Base-by-base conservation (phyloP, 495 filamentous ascomycete species). In the Penicillium odoratum region DNA sequence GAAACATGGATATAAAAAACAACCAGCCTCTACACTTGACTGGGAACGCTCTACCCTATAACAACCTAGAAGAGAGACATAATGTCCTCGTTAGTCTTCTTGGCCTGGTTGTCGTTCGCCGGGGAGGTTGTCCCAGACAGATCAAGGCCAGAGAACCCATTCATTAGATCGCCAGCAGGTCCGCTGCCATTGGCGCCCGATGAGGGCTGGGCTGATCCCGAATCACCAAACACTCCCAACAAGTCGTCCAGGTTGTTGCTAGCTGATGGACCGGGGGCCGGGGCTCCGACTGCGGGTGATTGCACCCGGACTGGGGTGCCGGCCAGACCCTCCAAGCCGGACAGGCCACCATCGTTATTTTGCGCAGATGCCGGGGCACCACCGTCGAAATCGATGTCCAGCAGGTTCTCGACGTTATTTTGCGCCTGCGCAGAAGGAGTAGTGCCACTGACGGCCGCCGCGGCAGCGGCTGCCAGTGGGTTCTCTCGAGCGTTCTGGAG, bases 341-440 rank as follows among this genome's bases (percentile, higher is more conserved):
- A 86, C 57, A 83, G 68, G 48, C 86, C 85, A 26, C 69, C 74
- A 9, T 76, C 82, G 43, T 83, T 82, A 60, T 87, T 88, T 60
- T 95, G 90, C 16, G 92, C 83, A 16, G 88, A 92, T 13, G 94
- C 94, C 0, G 94, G 95, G 25, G 91, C 94, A 5, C 89, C 87
- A 30, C 94, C 95, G 68, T 98, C 94, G 71, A 98, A 98, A 76
- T 98, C 94, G 66, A 98, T 97, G 72, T 98, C 94, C 55, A 98
- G 82, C 34, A 98, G 80, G 66, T 98, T 98, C 70, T 98, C 94
- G 59, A 90, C 84, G 68, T 97, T 97, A 77, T 65, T 87, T 73
- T 92, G 87, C 18, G 79, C 56, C 57, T 81, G 77, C 26, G 77
- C 66, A 31, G 78, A 68, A 29, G 78, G 68, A 7, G 80, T 62